Percentiles rank a stretch among this genome's conserved stretches.
Conservation (phyloP, 2,329 filamentous ascomycete genomes). For the Plenodomus tracheiphilus region DNA sequence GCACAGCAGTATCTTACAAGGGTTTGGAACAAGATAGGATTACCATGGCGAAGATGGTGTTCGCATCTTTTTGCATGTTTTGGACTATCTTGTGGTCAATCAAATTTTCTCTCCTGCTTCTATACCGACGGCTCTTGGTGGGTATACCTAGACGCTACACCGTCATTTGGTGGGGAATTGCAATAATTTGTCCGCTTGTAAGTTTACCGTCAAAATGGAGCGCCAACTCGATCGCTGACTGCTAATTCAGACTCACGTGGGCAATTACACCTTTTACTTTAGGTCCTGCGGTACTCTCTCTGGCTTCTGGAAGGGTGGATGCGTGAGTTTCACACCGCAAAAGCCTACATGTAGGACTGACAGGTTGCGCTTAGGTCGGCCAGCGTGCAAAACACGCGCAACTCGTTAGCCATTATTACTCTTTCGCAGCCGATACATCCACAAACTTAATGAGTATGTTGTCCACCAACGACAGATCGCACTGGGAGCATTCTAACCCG, state of each 20-base stretch:
- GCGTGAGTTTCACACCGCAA: constrained; percentile 2
- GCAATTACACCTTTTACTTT: constrained; percentile 41
- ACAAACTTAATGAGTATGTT: constrained; percentile 36
- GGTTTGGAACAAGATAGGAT: constrained; percentile 30
- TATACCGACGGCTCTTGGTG: constrained; percentile 41
- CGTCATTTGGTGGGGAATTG: constrained; percentile 41
- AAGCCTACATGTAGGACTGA: background rate
- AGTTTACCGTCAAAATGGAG: constrained; percentile 6
- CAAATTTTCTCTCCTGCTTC: constrained; percentile 44
- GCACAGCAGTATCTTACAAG: constrained; percentile 27
- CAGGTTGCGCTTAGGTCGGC: too few species aligned
- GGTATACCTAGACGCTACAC: constrained; percentile 29
- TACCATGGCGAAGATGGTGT: constrained; percentile 42
- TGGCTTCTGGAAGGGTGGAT: constrained; percentile 14
- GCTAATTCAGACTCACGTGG: constrained; percentile 33
- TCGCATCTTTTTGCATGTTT: constrained; percentile 43
- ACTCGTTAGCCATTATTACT: constrained; percentile 21
- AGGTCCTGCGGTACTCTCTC: constrained; percentile 33
- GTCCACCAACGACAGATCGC: background rate
- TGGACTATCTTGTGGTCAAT: constrained; percentile 46
- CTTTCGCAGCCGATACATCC: constrained; percentile 30
- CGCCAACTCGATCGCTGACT: background rate
- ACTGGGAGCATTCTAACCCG: background rate
- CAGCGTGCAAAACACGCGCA: constrained; percentile 22
- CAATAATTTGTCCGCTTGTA: constrained; percentile 37